Evolutionary conservation across 495 filamentous ascomycete species (phyloP).

Genomic region (Xylaria nigripes): DNA sequence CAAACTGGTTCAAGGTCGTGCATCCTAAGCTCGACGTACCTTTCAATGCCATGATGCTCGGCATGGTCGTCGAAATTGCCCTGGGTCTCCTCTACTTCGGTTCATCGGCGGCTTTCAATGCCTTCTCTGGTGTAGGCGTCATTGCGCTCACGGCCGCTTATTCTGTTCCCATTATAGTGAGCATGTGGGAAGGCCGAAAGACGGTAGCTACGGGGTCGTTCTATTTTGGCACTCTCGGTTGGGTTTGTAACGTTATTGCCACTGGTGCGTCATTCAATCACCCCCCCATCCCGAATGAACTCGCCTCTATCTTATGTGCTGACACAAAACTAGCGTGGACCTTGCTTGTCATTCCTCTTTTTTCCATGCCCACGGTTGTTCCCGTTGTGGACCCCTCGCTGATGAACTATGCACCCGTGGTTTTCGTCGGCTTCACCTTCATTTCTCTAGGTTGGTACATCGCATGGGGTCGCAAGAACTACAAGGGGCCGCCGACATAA

Average conservation of each 20-base stretch:
- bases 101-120: slow-evolving; percentile 45
- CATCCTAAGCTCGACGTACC: slow-evolving; percentile 41
- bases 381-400: slow-evolving; percentile 50
- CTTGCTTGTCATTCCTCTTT: slow-evolving; percentile 53
- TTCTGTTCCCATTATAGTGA: slow-evolving; percentile 49
- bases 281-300: background rate
- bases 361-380: slow-evolving; percentile 55
- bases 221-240: slow-evolving; percentile 48
- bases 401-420: slow-evolving; percentile 61
- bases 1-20: slow-evolving; percentile 42
- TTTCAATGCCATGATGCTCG: slow-evolving; percentile 45
- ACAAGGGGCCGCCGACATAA: slow-evolving; percentile 54
- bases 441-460: slow-evolving; percentile 38
- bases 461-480: slow-evolving; percentile 57
- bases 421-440: slow-evolving; percentile 52
- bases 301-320: slow-evolving; percentile 11
- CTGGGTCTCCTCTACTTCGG: slow-evolving; percentile 48
- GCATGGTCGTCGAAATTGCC: slow-evolving; percentile 38
- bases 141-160: slow-evolving; percentile 53
- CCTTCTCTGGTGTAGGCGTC: slow-evolving; percentile 56
- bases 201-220: slow-evolving; percentile 49
- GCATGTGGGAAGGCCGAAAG: slow-evolving; percentile 41
- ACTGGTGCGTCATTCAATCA: slow-evolving; percentile 34
- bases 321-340: slow-evolving; percentile 45
- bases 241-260: slow-evolving; percentile 47